These are phyloP conservation scores for Epichloe coenophiala DNA, from an alignment of 2,329 filamentous ascomycete genomes.

Conservation along the genomic window DNA sequence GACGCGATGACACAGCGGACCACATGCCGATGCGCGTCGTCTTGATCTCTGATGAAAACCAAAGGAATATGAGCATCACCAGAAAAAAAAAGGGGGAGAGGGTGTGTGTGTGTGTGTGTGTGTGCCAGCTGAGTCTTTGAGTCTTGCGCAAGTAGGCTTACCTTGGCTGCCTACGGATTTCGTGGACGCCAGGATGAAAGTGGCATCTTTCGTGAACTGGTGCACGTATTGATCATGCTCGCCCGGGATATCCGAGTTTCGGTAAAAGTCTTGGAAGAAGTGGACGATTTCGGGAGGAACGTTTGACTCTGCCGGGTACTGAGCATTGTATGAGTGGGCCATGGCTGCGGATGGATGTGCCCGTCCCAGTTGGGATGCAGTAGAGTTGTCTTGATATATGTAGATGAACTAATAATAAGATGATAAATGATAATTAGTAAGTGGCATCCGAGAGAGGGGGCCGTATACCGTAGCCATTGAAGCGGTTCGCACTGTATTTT, in stretches of 20 bases:
- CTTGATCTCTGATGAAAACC: constrained; percentile 14
- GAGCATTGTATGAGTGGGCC: constrained; percentile 8
- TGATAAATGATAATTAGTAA: no score
- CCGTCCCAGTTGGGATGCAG: no score
- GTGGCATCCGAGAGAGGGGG: no score
- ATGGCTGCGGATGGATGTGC: background rate
- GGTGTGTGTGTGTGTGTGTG: no score
- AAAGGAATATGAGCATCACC: background rate
- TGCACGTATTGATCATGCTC: constrained; percentile 16
- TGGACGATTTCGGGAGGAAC: constrained; percentile 11
- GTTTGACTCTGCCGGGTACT: constrained; percentile 8
- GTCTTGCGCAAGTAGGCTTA: constrained; percentile 2
- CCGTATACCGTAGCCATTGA: no score
- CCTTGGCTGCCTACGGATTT: constrained; percentile 12
- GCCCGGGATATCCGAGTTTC: constrained; percentile 16
- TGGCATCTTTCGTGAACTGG: constrained; percentile 16
- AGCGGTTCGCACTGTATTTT: constrained; percentile 1
- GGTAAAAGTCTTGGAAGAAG: constrained; percentile 19
- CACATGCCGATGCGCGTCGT: constrained; percentile 17
- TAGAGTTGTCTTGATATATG: no score
- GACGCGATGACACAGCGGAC: constrained; percentile 14
- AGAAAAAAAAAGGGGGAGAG: no score
- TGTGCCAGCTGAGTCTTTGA: background rate
- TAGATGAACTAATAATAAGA: no score
- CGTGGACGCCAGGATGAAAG: constrained; percentile 17